phyloP scores from a whole-genome alignment of 2,329 filamentous ascomycete species.

The Zymoseptoria ardabiliae region DNA sequence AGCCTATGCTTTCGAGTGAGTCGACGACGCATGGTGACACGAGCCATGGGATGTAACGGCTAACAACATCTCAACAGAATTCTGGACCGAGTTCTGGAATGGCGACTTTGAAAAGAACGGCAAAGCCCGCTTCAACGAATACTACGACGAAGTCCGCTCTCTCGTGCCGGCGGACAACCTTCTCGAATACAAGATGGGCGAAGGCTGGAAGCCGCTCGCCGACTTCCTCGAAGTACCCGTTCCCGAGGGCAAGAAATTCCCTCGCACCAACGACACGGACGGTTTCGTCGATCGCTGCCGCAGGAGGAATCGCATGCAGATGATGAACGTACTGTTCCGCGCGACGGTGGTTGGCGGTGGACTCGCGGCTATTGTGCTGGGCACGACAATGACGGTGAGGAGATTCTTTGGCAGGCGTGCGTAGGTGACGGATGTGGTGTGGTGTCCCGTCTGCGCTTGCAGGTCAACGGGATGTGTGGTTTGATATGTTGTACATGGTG shows the following conservation, averaged over 20 bases:
- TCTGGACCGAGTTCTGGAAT: slow-evolving; percentile 62
- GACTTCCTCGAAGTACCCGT: slow-evolving; percentile 48
- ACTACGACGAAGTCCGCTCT: slow-evolving; percentile 47
- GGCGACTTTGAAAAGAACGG: slow-evolving; percentile 59
- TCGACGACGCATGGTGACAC: slow-evolving; percentile 5
- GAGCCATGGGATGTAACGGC: slow-evolving; percentile 5
- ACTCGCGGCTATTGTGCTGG: slow-evolving; percentile 37
- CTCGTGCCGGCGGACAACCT: slow-evolving; percentile 43
- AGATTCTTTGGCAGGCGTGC: slow-evolving; percentile 26
- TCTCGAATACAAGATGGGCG: slow-evolving; percentile 48
- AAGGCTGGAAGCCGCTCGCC: slow-evolving; percentile 49
- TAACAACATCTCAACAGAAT: slow-evolving; percentile 34
- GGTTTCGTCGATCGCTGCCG: slow-evolving; percentile 50
- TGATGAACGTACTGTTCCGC: slow-evolving; percentile 48
- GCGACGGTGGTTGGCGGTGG: slow-evolving; percentile 44
- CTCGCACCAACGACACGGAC: slow-evolving; percentile 47
- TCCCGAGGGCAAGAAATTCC: slow-evolving; percentile 43
- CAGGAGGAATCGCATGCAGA: slow-evolving; percentile 47
- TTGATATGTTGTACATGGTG: background rate
- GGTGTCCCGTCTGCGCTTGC: background rate
- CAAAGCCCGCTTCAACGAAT: slow-evolving; percentile 54
- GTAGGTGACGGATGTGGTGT: background rate
- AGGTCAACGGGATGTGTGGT: background rate
- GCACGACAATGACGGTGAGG: slow-evolving; percentile 30
- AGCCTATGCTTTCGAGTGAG: slow-evolving; percentile 57